Base-by-base conservation (phyloP, 148 eudicot genomes). In the Euryodendron excelsum region DNA sequence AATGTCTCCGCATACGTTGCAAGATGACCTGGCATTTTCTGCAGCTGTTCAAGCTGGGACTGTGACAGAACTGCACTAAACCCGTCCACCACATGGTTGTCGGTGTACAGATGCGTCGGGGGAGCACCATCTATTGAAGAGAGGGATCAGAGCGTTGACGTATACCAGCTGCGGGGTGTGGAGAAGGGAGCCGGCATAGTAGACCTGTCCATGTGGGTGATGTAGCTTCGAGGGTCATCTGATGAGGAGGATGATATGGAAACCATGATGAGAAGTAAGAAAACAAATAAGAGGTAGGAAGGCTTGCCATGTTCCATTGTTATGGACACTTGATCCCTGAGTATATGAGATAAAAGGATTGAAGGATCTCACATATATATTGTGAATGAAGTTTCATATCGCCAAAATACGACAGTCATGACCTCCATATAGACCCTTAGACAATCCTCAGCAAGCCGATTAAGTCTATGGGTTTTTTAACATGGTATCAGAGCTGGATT, bases 121-220 rank as follows among this genome's bases (percentile, higher is more conserved):
- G n/a, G n/a, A n/a, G n/a, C n/a, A n/a, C n/a, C n/a, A n/a, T n/a
- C n/a, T n/a, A n/a, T n/a, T n/a, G n/a, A n/a, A n/a, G n/a, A 15
- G 15, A 72, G 74, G 11, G 80, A 76, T 3, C 80, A 83, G 13
- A 83, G 80, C 0, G 28, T 63, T 6, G 80, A 80, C n/a, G 15
- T 55, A 25, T 83, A 76, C 86, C 82, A 83, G 7, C 36, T 44
- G 31, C 76, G 82, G 60, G 63, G 68, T 5, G 56, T 30, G 41
- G 82, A 48, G 64, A 75, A 83, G 13, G 79, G 82, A 7, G 82
- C 67, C 31, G n/a, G n/a, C n/a, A n/a, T n/a, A n/a, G n/a, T n/a
- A n/a, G n/a, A n/a, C n/a, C n/a, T n/a, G n/a, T n/a, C n/a, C n/a
- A n/a, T n/a, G n/a, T n/a, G n/a, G n/a, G n/a, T n/a, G n/a, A n/a